phyloP scores from a whole-genome alignment of 805 yeast species.

The Sugiyamaella boreocaroliniensis region DNA sequence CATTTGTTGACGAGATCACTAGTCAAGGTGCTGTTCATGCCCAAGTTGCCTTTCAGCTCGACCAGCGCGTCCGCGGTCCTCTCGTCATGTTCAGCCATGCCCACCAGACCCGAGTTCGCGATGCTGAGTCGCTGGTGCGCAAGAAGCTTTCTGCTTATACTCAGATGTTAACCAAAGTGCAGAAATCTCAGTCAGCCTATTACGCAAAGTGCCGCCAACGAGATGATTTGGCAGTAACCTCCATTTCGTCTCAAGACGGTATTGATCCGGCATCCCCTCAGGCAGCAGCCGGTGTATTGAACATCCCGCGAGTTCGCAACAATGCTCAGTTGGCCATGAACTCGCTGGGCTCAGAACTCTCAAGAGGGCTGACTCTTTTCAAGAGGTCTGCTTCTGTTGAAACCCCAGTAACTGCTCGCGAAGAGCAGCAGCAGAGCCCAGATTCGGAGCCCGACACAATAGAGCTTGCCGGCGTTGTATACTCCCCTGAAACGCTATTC shows the following conservation, averaged over 20 bases:
- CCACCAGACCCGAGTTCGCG: slow-evolving; percentile 56
- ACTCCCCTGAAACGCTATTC: slow-evolving; percentile 33
- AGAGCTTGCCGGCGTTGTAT: slow-evolving; percentile 29
- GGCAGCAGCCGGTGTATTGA: background rate
- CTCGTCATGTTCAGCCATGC: slow-evolving; percentile 64
- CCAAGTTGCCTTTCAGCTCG: slow-evolving; percentile 53
- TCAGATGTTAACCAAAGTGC: slow-evolving; percentile 39
- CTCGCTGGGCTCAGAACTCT: slow-evolving; percentile 1
- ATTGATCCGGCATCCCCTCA: background rate
- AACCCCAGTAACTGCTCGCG: slow-evolving; percentile 1
- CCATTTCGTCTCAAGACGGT: background rate
- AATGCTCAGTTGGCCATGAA: background rate
- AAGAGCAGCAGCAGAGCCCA: no score
- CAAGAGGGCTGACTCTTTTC: slow-evolving; percentile 1
- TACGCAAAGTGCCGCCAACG: slow-evolving; percentile 63
- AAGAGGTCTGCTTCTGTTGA: slow-evolving; percentile 24
- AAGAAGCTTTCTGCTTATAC: slow-evolving; percentile 46
- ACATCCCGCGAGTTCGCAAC: background rate
- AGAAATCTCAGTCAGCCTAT: slow-evolving; percentile 49
- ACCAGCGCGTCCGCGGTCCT: slow-evolving; percentile 53
- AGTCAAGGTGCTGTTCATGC: slow-evolving; percentile 51
- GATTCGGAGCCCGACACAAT: background rate
- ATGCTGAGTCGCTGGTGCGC: slow-evolving; percentile 45
- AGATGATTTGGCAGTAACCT: slow-evolving; percentile 41
- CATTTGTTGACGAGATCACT: slow-evolving; percentile 44